phyloP scores from a whole-genome alignment of 1,284 basidiomycete species.

The Fistulinella cinereoalba region DNA sequence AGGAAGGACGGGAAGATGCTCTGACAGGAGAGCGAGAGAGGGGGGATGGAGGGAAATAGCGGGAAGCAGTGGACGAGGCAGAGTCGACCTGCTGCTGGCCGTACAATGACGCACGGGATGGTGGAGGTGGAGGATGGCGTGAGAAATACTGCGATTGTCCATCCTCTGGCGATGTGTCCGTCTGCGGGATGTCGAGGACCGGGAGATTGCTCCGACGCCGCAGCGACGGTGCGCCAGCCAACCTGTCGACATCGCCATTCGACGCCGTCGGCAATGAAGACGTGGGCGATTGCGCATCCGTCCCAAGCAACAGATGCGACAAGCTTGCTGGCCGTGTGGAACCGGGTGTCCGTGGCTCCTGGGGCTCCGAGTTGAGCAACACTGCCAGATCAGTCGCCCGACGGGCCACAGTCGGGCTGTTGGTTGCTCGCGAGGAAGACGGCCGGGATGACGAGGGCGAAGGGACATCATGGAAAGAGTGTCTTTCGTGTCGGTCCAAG shows the following conservation, averaged over 20 bases:
- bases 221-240: constrained; percentile 40
- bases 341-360: constrained; percentile 40
- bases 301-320: constrained; percentile 49
- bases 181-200: constrained; percentile 33
- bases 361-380: constrained; percentile 60
- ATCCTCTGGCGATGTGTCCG: constrained; percentile 21
- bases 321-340: constrained; percentile 44
- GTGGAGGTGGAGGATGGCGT: constrained; percentile 25
- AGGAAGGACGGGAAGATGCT: constrained; percentile 27
- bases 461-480: constrained; percentile 28
- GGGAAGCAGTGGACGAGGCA: constrained; percentile 19
- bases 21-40: constrained; percentile 31
- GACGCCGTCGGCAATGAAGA: constrained; percentile 4
- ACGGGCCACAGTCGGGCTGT: constrained; percentile 49
- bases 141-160: constrained; percentile 24
- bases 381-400: constrained; percentile 69
- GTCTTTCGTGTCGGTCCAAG: constrained; percentile 29
- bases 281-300: constrained; percentile 22
- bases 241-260: constrained; percentile 37
- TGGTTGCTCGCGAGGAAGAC: constrained; percentile 34
- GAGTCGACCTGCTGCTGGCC: constrained; percentile 24
- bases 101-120: constrained; percentile 32
- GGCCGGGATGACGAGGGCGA: constrained; percentile 36
- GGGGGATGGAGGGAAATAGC: constrained; percentile 27
- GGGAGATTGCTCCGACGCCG: constrained; percentile 35